These are phyloP conservation scores for Chlorella vulgaris DNA, from an alignment of 139 green algal species.

Conservation along the genomic window DNA sequence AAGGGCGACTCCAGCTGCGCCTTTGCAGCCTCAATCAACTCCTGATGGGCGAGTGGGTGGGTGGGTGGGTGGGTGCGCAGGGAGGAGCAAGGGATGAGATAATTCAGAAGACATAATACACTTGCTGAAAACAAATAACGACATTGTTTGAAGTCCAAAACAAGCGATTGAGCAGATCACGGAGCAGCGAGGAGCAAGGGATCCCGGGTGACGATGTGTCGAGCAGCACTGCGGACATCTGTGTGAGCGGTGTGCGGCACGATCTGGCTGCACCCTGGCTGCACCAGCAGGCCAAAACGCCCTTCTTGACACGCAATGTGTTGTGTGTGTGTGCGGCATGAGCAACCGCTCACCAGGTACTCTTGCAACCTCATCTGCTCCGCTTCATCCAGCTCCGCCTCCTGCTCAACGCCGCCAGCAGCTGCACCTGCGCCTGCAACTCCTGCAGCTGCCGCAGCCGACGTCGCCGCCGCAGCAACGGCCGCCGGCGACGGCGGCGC, in stretches of 20 bases:
- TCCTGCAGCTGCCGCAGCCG: background rate
- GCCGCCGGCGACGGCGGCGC: background rate
- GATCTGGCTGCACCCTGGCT: no score
- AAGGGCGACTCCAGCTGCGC: constrained; percentile 56
- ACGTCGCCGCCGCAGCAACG: background rate
- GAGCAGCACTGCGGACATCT: no score
- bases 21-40: constrained; percentile 62
- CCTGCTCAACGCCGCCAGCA: background rate
- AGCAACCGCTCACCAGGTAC: background rate
- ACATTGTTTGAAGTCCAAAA: no score
- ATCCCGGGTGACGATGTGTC: no score
- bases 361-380: constrained; percentile 15
- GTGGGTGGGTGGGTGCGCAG: background rate
- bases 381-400: constrained; percentile 5
- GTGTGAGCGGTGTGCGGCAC: no score
- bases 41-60: background rate
- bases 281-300: no score
- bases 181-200: no score
- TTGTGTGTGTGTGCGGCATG: background rate
- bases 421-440: background rate
- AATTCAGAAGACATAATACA: background rate
- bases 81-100: background rate
- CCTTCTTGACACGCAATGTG: no score
- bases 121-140: no score
- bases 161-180: no score